Conservation (phyloP, 257 asterid genomes). For the Petunia axillaris region DNA sequence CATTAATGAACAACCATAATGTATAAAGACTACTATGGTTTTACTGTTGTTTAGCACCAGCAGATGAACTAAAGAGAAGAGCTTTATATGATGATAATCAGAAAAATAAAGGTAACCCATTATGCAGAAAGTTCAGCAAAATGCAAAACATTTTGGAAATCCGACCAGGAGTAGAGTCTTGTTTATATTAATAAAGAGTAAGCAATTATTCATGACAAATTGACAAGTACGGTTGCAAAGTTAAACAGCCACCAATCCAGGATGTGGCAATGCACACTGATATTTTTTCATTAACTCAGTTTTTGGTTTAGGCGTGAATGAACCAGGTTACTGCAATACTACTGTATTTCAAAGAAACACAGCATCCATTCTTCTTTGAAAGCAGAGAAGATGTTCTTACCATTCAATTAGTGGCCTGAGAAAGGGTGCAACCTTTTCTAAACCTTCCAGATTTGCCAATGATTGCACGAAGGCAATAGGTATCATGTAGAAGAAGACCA, state of each 20-base stretch:
- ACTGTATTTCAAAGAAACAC: background rate
- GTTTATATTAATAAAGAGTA: background rate
- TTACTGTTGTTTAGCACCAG: background rate
- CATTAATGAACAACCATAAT: background rate
- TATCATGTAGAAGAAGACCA: conserved; percentile 96
- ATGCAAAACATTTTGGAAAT: background rate
- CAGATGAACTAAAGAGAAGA: conserved; percentile 1
- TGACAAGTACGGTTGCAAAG: background rate
- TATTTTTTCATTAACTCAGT: conserved; percentile 11
- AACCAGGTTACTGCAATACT: background rate
- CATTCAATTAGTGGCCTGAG: conserved; percentile 86
- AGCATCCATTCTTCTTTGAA: background rate
- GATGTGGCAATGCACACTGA: conserved; percentile 15
- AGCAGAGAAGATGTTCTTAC: conserved; percentile 48
- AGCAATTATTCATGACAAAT: background rate
- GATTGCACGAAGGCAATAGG: conserved; percentile 98
- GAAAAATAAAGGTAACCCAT: background rate
- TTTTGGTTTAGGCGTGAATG: background rate
- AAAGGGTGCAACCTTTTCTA: conserved; percentile 92
- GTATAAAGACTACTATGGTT: background rate
- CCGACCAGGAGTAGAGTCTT: background rate
- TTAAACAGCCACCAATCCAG: background rate
- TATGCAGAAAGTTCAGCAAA: background rate
- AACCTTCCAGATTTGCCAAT: conserved; percentile 92
- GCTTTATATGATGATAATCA: background rate